Conservation (phyloP, 2,329 filamentous ascomycete genomes). For the Teratosphaeria epicoccoides region DNA sequence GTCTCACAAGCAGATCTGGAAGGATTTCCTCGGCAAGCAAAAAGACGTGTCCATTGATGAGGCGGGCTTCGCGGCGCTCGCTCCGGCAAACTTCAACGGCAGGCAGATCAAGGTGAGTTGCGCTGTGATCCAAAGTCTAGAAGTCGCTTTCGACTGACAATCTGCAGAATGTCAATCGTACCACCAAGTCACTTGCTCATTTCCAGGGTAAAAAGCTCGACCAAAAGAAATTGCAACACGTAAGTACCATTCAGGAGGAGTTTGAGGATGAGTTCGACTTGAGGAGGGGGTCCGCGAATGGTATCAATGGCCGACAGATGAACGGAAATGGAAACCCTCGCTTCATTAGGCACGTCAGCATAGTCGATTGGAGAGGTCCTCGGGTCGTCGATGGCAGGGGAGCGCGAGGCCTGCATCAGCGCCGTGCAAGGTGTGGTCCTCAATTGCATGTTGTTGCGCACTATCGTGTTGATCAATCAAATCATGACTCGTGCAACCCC, state of each 20-base stretch:
- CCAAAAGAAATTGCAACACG: constrained; percentile 15
- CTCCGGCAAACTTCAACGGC: constrained; percentile 18
- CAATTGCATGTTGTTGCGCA: no score
- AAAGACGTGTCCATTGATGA: constrained; percentile 11
- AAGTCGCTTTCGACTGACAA: background rate
- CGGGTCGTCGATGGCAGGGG: no score
- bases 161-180: constrained; percentile 16
- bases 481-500: no score
- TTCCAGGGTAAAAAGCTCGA: constrained; percentile 14
- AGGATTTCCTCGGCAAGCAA: constrained; percentile 31
- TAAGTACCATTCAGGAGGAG: constrained; percentile 18
- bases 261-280: constrained; percentile 11
- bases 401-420: no score
- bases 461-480: no score
- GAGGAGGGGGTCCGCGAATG: background rate
- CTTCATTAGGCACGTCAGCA: background rate
- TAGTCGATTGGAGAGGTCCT: background rate
- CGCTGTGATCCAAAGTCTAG: constrained; percentile 10
- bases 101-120: constrained; percentile 18
- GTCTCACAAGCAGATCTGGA: constrained; percentile 32
- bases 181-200: constrained; percentile 18
- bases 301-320: background rate
- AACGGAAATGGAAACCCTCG: background rate
- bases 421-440: no score
- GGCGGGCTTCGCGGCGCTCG: constrained; percentile 10